Evolutionary conservation across 2,329 filamentous ascomycete genomes (phyloP), one percentile per base, ranked within the genome.

Genomic region (Parafenestella ontariensis): DNA sequence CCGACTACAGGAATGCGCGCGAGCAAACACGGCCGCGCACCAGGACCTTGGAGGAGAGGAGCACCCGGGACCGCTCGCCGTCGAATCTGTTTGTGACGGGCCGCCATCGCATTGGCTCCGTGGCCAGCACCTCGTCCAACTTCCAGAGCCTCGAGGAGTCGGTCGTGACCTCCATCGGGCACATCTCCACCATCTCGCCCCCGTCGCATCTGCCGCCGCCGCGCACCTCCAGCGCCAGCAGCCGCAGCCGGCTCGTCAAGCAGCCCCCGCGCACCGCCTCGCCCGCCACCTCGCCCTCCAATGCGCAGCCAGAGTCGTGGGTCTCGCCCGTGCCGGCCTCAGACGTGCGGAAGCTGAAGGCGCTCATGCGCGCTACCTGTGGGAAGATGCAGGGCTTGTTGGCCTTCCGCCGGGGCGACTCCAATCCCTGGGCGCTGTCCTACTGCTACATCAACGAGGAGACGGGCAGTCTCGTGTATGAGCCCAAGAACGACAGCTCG

Each of bases 331-430:
- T 77, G 44, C 82, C 84, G 31, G 87, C 87, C 3, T 82, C 85
- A 18, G 88, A 92, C 74, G 86, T 89, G 34, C 88, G 88, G 64
- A 89, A 87, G 68, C 83, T 94, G 23, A 78, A 92, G 49, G 82
- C 86, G 65, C 77, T 95, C 55, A 94, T 95, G 90, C 90, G 88
- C 72, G 87, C 84, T 21, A 79, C 92, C 6, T 89, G 88, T 67
- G 91, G 91, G 24, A 85, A 87, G 61, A 95, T 94, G 90, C 87
- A 87, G 65, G 91, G 91, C 51, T 87, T 89, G 62, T 81, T 92
- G 26, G 88, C 91, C 59, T 94, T 91, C 70, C 86, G 89, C 64
- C 81, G 81, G 39, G 85, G 86, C 33, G 79, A 82, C 13, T 79
- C 80, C 21, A 85, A 83, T 15, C 80, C 83, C 1, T 95, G 91